Percentiles rank a stretch among this genome's conserved stretches.
Evolutionary conservation across 129 eudicot species (phyloP).

Genomic region (Flaveria linearis): DNA sequence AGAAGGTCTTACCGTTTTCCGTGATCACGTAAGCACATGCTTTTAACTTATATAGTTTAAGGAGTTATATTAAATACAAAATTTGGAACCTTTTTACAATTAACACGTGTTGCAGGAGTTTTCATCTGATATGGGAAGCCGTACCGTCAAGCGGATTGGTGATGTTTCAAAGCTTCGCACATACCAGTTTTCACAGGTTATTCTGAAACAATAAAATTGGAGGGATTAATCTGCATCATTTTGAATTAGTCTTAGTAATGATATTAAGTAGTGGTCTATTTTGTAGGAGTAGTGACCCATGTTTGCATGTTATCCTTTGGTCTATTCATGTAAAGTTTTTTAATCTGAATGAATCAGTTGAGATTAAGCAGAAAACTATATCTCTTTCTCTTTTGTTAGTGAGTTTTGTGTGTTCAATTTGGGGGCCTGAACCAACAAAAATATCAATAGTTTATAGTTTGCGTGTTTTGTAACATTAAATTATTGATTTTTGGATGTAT

Average conservation of each 20-base stretch:
- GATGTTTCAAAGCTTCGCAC: conserved; percentile 87
- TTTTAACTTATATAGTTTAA: neutral
- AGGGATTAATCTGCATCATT: too few relatives aligned
- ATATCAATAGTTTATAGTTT: neutral
- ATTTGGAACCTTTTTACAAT: neutral
- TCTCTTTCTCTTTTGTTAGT: too few relatives aligned
- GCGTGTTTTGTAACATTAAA: neutral
- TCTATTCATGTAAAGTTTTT: too few relatives aligned
- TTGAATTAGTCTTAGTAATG: too few relatives aligned
- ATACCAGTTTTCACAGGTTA: conserved; percentile 86
- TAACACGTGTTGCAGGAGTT: conserved; percentile 61
- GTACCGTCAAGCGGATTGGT: conserved; percentile 86
- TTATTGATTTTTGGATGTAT: neutral
- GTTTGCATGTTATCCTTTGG: too few relatives aligned
- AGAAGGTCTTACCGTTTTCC: conserved; percentile 99
- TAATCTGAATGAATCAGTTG: too few relatives aligned
- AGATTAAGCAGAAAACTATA: too few relatives aligned
- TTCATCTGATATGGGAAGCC: conserved; percentile 97
- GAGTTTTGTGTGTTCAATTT: too few relatives aligned
- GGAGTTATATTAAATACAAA: neutral
- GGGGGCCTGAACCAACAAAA: too few relatives aligned
- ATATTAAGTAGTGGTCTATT: too few relatives aligned
- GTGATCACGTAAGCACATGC: conserved; percentile 71
- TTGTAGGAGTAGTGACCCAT: too few relatives aligned
- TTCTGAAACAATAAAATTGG: neutral